These are phyloP conservation scores for Musa schizocarpa DNA, from an alignment of 176 grass and related monocot genomes.

Conservation along the genomic window DNA sequence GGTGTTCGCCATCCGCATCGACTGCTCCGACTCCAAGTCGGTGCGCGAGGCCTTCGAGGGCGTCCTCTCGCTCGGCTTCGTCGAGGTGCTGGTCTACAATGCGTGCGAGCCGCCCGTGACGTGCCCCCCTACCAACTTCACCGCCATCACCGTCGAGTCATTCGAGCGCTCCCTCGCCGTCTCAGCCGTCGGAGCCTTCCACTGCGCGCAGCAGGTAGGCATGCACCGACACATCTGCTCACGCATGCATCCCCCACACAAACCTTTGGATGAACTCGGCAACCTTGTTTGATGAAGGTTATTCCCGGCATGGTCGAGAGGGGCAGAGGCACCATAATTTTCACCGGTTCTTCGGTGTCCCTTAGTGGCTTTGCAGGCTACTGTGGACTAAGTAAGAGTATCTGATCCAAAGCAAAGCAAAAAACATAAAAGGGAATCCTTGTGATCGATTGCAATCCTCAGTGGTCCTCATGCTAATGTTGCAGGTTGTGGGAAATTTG, in stretches of 20 bases:
- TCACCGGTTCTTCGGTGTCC: slow-evolving; percentile 75
- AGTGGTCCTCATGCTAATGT: not conserved
- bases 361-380: slow-evolving; percentile 50
- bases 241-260: not conserved
- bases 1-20: slow-evolving; percentile 82
- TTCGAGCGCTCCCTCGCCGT: slow-evolving; percentile 58
- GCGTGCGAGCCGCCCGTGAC: slow-evolving; percentile 31
- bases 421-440: too few relatives aligned
- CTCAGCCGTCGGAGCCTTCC: slow-evolving; percentile 65
- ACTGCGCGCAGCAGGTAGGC: slow-evolving; percentile 67
- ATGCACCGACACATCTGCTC: not conserved
- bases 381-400: slow-evolving; percentile 44
- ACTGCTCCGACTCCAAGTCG: slow-evolving; percentile 72
- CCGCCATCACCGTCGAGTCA: slow-evolving; percentile 38
- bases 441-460: not conserved
- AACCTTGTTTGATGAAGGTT: slow-evolving; percentile 29
- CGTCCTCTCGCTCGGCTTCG: slow-evolving; percentile 71
- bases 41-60: slow-evolving; percentile 93
- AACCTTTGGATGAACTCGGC: not conserved
- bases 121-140: slow-evolving; percentile 37
- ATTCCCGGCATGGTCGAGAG: slow-evolving; percentile 83
- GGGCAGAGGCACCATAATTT: slow-evolving; percentile 76
- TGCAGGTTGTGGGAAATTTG: slow-evolving; percentile 80
- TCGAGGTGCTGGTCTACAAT: slow-evolving; percentile 92
- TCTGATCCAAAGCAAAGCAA: not conserved